phyloP scores from a whole-genome alignment of 2,329 filamentous ascomycete species.

The Fusarium kyushuense region DNA sequence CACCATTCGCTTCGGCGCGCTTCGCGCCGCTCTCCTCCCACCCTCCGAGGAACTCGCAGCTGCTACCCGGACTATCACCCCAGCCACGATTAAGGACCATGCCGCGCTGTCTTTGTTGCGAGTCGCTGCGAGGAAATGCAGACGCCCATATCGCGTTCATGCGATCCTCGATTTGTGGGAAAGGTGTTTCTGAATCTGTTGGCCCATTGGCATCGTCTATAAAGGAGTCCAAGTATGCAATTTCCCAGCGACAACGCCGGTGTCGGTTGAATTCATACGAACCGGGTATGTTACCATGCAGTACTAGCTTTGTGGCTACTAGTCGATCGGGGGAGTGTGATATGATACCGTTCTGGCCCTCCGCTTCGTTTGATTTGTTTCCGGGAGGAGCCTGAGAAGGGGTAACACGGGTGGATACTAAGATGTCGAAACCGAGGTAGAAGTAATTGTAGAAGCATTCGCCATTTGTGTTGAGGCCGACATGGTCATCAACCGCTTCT shows the following conservation, averaged over 20 bases:
- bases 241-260: slow-evolving; percentile 87
- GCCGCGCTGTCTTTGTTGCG: slow-evolving; percentile 68
- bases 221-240: slow-evolving; percentile 68
- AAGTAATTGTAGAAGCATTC: slow-evolving; percentile 99
- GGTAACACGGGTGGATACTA: slow-evolving; percentile 81
- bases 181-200: slow-evolving; percentile 81
- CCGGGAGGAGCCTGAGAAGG: slow-evolving; percentile 71
- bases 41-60: slow-evolving; percentile 84
- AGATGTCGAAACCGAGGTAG: slow-evolving; percentile 90
- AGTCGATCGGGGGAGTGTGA: slow-evolving; percentile 70
- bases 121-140: slow-evolving; percentile 68
- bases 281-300: slow-evolving; percentile 94
- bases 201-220: slow-evolving; percentile 57
- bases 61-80: slow-evolving; percentile 92
- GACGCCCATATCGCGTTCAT: slow-evolving; percentile 78
- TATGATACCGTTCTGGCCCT: slow-evolving; percentile 52
- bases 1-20: slow-evolving; percentile 66
- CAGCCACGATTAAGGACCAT: slow-evolving; percentile 94
- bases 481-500: slow-evolving; percentile 68
- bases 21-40: slow-evolving; percentile 81
- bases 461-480: slow-evolving; percentile 66
- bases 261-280: slow-evolving; percentile 98
- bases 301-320: slow-evolving; percentile 89
- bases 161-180: slow-evolving; percentile 75
- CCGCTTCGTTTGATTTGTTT: slow-evolving; percentile 36